Base-by-base conservation (phyloP, 2,329 filamentous ascomycete species). In the Pseudogymnoascus sp. region DNA sequence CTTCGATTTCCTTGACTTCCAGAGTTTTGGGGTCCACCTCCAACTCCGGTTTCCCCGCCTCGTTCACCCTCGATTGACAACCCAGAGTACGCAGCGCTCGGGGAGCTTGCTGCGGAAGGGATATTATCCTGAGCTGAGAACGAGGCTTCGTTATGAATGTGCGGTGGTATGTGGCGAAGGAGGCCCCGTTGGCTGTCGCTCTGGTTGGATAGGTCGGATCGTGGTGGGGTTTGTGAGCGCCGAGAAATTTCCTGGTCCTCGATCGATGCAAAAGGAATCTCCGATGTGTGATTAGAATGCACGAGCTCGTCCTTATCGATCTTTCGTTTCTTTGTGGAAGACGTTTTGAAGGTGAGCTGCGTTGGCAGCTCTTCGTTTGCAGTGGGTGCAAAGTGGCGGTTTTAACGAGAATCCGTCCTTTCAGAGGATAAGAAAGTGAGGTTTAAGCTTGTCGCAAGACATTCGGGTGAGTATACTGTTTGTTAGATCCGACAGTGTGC, bases 291-390 rank as follows among this genome's bases (percentile, higher is more conserved):
- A 62, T 68, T 65, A 28, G 53, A 69, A 68, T 62, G 38, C 66
- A 65, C 64, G 63, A 61, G 63, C 64, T 61, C 67, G 67, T 69
- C 67, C 61, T 71, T 69, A 66, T 83, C 85, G 70, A 88, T 82
- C 82, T 84, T 88, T 81, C 85, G 82, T 85, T 88, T 88, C 84
- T 88, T 88, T 82, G 78, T 81, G 79, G 84, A 87, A 85, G 85
- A 87, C 85, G 85, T 88, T 77, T 82, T 88, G 85, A 83, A 80
- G 75, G 81, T 78, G 85, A 88, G 85, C 85, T 87, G 84, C 85
- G 75, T 75, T 46, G 72, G 71, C 71, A 71, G 72, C 71, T 73
- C 71, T 70, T 64, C 18, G 63, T 59, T 63, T 40, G 65, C 25
- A 60, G 56, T 38, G 59, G 59, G 38, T 60, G 59, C 59, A 60